Evolutionary conservation across 169 alveolate species (phyloP).

Genomic region (Babesia gibsoni): DNA sequence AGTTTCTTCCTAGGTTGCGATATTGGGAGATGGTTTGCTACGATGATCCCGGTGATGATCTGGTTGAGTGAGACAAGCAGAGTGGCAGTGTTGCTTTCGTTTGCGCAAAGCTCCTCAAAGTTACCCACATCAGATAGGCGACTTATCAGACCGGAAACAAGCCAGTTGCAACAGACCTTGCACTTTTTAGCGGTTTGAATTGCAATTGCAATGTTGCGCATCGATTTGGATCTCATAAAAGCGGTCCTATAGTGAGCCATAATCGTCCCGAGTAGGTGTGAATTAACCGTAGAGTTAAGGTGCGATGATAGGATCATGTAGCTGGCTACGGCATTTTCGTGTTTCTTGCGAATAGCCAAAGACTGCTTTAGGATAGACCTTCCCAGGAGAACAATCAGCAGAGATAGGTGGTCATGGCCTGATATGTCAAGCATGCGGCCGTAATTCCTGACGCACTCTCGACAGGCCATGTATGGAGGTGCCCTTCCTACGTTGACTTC

Average conservation of each 20-base stretch:
- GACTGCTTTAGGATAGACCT: conserved; percentile 40
- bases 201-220: conserved; percentile 39
- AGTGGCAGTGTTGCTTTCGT: conserved; percentile 4
- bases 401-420: conserved; percentile 40
- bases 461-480: background rate
- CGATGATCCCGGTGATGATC: background rate
- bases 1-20: background rate
- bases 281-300: conserved; percentile 11
- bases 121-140: conserved; percentile 20
- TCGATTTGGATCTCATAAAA: conserved; percentile 7
- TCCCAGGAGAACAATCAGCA: conserved; percentile 41
- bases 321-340: conserved; percentile 36
- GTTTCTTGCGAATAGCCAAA: background rate
- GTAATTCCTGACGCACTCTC: conserved; percentile 13
- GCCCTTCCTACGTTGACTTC: background rate
- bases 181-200: conserved; percentile 32
- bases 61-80: conserved; percentile 40
- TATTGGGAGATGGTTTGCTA: background rate
- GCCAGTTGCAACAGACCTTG: background rate
- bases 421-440: conserved; percentile 15
- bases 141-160: background rate
- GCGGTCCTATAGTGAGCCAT: background rate
- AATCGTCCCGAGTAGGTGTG: conserved; percentile 35
- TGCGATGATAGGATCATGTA: conserved; percentile 27
- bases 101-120: conserved; percentile 6